These are phyloP conservation scores for Mollisia scopiformis DNA, from an alignment of 2,329 filamentous ascomycete species.

Conservation along the genomic window DNA sequence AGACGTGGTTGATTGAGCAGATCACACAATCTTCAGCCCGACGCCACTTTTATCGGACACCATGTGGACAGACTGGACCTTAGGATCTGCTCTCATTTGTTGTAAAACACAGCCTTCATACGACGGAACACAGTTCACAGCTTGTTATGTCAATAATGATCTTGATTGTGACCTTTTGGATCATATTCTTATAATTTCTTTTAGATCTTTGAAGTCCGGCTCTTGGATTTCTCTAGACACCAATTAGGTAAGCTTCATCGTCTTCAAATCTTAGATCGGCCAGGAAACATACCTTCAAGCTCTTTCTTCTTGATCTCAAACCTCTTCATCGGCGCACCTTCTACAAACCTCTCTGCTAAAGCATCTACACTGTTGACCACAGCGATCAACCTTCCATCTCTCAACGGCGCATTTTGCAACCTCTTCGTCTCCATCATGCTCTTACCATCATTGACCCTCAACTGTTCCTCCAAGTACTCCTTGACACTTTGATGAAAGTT, in stretches of 20 bases:
- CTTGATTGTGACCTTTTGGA: too few relatives aligned
- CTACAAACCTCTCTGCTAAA: slow-evolving; percentile 50
- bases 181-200: too few relatives aligned
- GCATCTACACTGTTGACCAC: slow-evolving; percentile 51
- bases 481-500: slow-evolving; percentile 46
- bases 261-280: neutral
- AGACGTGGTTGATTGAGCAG: too few relatives aligned
- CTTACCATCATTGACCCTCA: slow-evolving; percentile 50
- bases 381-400: slow-evolving; percentile 47
- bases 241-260: neutral
- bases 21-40: too few relatives aligned
- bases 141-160: too few relatives aligned
- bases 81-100: too few relatives aligned
- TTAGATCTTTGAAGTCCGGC: slow-evolving; percentile 27
- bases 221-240: slow-evolving; percentile 26
- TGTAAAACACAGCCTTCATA: too few relatives aligned
- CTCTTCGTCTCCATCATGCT: slow-evolving; percentile 56
- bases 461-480: slow-evolving; percentile 45
- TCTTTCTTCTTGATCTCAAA: slow-evolving; percentile 45
- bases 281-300: slow-evolving; percentile 30
- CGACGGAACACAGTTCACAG: too few relatives aligned
- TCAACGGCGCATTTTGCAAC: slow-evolving; percentile 48
- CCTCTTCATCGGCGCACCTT: slow-evolving; percentile 47
- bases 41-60: too few relatives aligned
- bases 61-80: too few relatives aligned